A percentile compares a stretch with the other conserved stretches of the same genome.
phyloP scores from a whole-genome alignment of 345 rosid genomes.

The Pugionium dolabratum region DNA sequence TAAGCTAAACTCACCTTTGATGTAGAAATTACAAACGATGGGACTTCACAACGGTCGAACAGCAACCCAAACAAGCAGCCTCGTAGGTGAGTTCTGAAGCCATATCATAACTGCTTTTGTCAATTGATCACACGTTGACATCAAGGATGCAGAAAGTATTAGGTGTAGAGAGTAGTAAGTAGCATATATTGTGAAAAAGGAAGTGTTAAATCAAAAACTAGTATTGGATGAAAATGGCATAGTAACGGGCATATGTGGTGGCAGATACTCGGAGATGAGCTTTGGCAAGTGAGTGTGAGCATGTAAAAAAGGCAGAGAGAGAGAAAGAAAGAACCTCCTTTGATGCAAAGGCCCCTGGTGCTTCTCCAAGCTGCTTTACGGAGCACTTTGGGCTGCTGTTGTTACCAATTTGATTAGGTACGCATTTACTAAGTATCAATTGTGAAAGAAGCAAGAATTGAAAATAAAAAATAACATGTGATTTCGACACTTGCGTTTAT shows the following conservation, averaged over 20 bases:
- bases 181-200: background rate
- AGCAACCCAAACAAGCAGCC: slow-evolving; percentile 39
- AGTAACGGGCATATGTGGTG: slow-evolving; percentile 1
- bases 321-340: slow-evolving; percentile 16
- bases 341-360: slow-evolving; percentile 23
- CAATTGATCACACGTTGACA: background rate
- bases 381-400: slow-evolving; percentile 32
- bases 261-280: slow-evolving; percentile 46
- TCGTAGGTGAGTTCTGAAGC: slow-evolving; percentile 35
- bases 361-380: slow-evolving; percentile 22
- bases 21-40: slow-evolving; percentile 27
- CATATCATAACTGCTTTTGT: background rate
- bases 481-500: too few species aligned
- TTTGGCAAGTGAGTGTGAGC: slow-evolving; percentile 34
- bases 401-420: slow-evolving; percentile 29
- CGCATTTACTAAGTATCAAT: background rate
- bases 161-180: background rate
- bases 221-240: background rate
- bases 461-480: background rate
- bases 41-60: slow-evolving; percentile 19
- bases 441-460: background rate
- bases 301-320: slow-evolving; percentile 11
- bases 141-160: background rate
- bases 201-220: background rate
- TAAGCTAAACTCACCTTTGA: slow-evolving; percentile 4